Conservation (phyloP, 306 rosid genomes). For the Lablab purpureus region DNA sequence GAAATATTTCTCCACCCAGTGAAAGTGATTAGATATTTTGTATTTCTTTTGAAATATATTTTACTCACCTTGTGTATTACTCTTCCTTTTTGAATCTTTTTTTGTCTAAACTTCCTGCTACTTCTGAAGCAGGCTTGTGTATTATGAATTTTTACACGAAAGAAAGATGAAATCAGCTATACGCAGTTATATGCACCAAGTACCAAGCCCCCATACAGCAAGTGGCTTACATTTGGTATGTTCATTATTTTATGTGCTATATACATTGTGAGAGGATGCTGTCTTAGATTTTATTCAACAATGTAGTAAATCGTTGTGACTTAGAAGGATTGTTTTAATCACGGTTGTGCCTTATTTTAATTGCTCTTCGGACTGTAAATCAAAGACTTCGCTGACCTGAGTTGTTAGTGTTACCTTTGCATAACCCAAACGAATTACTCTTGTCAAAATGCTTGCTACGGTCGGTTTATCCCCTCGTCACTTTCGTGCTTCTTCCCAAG, state of each 20-base stretch:
- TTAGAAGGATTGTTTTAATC: background rate
- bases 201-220: slow-evolving; percentile 2
- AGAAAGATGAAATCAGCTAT: slow-evolving; percentile 51
- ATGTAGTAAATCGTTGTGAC: background rate
- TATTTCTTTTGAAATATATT: slow-evolving; percentile 37
- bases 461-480: slow-evolving; percentile 19
- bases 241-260: slow-evolving; percentile 28
- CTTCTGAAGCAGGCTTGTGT: slow-evolving; percentile 68
- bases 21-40: slow-evolving; percentile 49
- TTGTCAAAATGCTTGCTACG: slow-evolving; percentile 21
- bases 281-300: slow-evolving; percentile 33
- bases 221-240: slow-evolving; percentile 14
- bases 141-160: slow-evolving; percentile 62
- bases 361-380: background rate
- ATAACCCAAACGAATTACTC: background rate
- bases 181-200: slow-evolving; percentile 8
- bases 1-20: slow-evolving; percentile 39
- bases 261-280: slow-evolving; percentile 8
- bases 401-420: slow-evolving; percentile 22
- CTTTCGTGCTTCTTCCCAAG: slow-evolving; percentile 45
- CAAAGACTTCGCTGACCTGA: background rate
- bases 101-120: slow-evolving; percentile 48
- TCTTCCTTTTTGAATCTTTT: slow-evolving; percentile 45
- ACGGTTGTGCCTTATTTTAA: background rate
- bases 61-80: slow-evolving; percentile 46